Conservation (phyloP, 805 yeast species). For the Lipomyces sp. region DNA sequence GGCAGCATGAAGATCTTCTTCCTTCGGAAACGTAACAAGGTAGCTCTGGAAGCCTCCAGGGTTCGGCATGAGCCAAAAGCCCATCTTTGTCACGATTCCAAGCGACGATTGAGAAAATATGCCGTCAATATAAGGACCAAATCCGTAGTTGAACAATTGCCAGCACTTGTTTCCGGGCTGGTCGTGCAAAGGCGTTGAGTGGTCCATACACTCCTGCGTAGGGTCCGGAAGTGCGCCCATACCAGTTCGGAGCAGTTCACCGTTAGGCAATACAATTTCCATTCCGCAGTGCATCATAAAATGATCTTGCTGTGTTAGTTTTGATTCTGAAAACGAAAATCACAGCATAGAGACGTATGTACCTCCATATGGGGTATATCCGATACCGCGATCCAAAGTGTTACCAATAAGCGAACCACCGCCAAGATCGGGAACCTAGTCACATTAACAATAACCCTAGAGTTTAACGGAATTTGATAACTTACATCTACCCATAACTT, state of each 20-base stretch:
- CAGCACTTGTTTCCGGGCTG: conserved; percentile 6
- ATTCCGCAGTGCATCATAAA: conserved; percentile 10
- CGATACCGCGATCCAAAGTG: conserved; percentile 8
- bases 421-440: conserved; percentile 4
- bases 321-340: not conserved
- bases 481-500: conserved; percentile 11
- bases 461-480: too few relatives aligned
- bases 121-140: conserved; percentile 10
- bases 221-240: conserved; percentile 14
- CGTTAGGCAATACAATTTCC: conserved; percentile 9
- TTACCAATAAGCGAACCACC: conserved; percentile 8
- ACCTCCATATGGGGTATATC: conserved; percentile 11
- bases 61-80: conserved; percentile 12
- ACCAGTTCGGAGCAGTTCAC: conserved; percentile 7
- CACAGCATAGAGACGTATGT: not conserved
- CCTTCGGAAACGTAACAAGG: conserved; percentile 8
- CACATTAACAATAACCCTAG: too few relatives aligned
- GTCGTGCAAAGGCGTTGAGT: conserved; percentile 1
- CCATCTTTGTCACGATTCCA: conserved; percentile 10
- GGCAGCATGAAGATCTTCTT: not conserved
- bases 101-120: conserved; percentile 9
- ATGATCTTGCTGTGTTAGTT: not conserved
- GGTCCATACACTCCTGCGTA: conserved; percentile 2
- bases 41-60: conserved; percentile 11
- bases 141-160: conserved; percentile 9